Base-by-base conservation (phyloP, 179 eudicot species). In the Nepenthes alata region DNA sequence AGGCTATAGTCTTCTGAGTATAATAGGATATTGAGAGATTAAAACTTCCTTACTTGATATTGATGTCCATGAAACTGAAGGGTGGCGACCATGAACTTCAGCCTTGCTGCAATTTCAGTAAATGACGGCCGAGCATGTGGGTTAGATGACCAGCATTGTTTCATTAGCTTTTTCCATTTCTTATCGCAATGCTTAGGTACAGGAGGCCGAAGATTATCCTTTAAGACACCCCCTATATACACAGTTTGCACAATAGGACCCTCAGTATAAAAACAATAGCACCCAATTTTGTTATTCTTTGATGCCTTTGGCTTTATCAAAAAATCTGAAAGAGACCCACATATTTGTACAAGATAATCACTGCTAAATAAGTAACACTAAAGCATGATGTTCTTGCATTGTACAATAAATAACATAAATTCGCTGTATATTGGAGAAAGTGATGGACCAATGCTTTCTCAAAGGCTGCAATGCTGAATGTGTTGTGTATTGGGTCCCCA, bases 111-210 rank as follows among this genome's bases (percentile, higher is more conserved):
- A 25, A 91, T 70, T 65, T 83, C 87, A 15, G 94, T 79, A 70
- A 91, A 91, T 5, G 97, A 79, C 37, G 97, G 97, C 5, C 97
- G 85, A 1, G 68, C 54, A 66, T 78, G 82, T 37, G 97, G 91
- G 53, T 91, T 78, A 8, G 79, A 73, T 45, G 85, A 80, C 97
- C 97, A 91, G 77, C 97, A 91, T 6, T 84, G 86, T 64, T 91
- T 95, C 87, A 91, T 86, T 67, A 91, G 78, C 39, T 67, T 81
- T 68, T 71, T 86, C 97, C 97, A 91, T 56, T 86, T 86, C 4
- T 81, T 67, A 67, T 88, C 95, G 74, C 95, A 91, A 53, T 69
- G 64, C 25, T 84, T 87, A 3, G 96, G 96, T 66, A 88, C 65
- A 10, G 77, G 68, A 61, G 97, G 97, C 50, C 96, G 76, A 5